Percentiles rank a stretch among this genome's conserved stretches.
These are phyloP conservation scores for Prunus fruticosa DNA, from an alignment of 306 rosid species.

Conservation along the genomic window DNA sequence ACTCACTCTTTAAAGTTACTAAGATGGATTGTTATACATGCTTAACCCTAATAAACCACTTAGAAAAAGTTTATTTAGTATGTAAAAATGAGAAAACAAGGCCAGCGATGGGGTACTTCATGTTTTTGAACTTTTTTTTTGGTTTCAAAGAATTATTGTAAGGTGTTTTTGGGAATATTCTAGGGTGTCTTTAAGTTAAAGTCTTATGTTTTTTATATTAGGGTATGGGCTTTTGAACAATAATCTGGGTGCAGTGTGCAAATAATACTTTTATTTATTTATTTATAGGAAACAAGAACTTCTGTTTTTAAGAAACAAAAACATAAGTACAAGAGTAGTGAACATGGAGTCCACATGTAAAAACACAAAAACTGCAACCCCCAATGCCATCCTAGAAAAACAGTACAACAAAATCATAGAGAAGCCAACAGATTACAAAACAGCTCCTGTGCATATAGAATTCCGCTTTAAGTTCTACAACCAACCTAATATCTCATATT, in stretches of 20 bases:
- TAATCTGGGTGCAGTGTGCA: neutral
- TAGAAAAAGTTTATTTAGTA: neutral
- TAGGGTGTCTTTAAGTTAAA: neutral
- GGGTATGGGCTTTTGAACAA: neutral
- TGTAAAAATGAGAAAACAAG: neutral
- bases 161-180: neutral
- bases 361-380: too few species aligned
- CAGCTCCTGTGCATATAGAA: neutral
- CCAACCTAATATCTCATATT: slow-evolving; percentile 29
- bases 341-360: too few species aligned
- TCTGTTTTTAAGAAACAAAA: too few species aligned
- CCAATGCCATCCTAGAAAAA: too few species aligned
- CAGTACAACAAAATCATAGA: too few species aligned
- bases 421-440: too few species aligned
- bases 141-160: neutral
- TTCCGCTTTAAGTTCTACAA: neutral
- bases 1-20: neutral
- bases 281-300: too few species aligned
- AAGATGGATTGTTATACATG: neutral
- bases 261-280: neutral
- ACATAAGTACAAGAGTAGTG: too few species aligned
- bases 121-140: neutral
- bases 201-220: neutral
- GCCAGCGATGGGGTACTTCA: neutral
- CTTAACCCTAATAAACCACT: neutral